phyloP scores from a whole-genome alignment of 305 asterid genomes.

The Solanum chacoense region DNA sequence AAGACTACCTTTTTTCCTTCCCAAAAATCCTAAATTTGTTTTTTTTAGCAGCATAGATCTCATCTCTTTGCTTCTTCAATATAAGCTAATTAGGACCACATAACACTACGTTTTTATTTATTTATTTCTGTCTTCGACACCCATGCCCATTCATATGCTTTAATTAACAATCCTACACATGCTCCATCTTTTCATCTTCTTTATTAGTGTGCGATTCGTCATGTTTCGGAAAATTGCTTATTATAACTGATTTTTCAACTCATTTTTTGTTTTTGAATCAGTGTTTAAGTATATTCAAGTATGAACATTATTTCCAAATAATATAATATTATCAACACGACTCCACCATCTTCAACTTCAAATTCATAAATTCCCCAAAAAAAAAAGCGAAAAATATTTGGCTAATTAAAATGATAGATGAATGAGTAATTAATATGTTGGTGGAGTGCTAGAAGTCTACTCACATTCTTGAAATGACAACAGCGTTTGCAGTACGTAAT shows the following conservation, averaged over 20 bases:
- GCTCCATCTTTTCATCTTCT: background rate
- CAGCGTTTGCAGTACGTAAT: conserved; percentile 2
- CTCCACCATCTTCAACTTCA: background rate
- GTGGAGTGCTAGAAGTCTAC: background rate
- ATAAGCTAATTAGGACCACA: background rate
- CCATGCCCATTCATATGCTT: background rate
- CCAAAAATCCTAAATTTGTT: background rate
- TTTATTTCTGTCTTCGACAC: background rate
- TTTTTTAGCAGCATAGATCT: background rate
- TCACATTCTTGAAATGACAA: conserved; percentile 1
- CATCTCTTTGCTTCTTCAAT: background rate
- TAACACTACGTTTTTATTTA: background rate
- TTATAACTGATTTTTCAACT: too few species aligned
- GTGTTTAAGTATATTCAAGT: too few species aligned
- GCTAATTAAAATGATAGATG: background rate
- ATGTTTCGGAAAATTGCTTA: too few species aligned
- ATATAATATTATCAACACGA: background rate
- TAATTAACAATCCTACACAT: background rate
- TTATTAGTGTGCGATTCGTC: background rate
- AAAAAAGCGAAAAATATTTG: background rate
- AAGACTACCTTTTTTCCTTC: background rate
- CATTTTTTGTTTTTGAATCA: too few species aligned
- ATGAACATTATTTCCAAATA: background rate
- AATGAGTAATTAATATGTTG: background rate
- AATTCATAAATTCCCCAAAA: background rate